Conservation (phyloP, 1,139 yeast species). For the Nadsonia starkeyi-henricii region DNA sequence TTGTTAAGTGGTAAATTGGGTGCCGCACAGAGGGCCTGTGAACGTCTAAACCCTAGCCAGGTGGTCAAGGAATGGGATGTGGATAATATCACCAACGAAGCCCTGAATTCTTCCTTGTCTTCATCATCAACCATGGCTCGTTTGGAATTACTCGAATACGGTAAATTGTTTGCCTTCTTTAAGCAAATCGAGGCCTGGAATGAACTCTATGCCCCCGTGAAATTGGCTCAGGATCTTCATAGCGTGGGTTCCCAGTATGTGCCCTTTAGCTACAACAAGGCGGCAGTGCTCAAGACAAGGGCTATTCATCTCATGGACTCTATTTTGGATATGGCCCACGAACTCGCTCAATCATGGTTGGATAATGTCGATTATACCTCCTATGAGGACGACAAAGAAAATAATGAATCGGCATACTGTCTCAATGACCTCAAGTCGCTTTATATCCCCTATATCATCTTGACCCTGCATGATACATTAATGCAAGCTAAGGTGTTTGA, state of each 20-base stretch:
- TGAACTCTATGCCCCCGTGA: conserved; percentile 5
- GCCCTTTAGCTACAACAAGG: too few relatives aligned
- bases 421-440: too few relatives aligned
- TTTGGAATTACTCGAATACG: conserved; percentile 43
- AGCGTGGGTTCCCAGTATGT: neutral
- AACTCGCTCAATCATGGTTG: neutral
- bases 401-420: too few relatives aligned
- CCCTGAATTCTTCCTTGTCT: too few relatives aligned
- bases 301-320: too few relatives aligned
- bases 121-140: too few relatives aligned
- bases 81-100: neutral
- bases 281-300: too few relatives aligned
- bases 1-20: conserved; percentile 53
- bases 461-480: conserved; percentile 45
- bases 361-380: neutral
- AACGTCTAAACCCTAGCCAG: conserved; percentile 36
- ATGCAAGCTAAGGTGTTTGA: conserved; percentile 25
- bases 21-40: conserved; percentile 43
- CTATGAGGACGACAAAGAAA: neutral
- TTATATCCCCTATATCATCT: conserved; percentile 61
- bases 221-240: neutral
- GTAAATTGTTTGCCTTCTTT: conserved; percentile 29
- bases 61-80: conserved; percentile 45
- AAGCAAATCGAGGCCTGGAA: conserved; percentile 14
- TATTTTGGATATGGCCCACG: too few relatives aligned